These are phyloP conservation scores for Fusarium sp. DNA, from an alignment of 2,329 filamentous ascomycete genomes.

Conservation along the genomic window DNA sequence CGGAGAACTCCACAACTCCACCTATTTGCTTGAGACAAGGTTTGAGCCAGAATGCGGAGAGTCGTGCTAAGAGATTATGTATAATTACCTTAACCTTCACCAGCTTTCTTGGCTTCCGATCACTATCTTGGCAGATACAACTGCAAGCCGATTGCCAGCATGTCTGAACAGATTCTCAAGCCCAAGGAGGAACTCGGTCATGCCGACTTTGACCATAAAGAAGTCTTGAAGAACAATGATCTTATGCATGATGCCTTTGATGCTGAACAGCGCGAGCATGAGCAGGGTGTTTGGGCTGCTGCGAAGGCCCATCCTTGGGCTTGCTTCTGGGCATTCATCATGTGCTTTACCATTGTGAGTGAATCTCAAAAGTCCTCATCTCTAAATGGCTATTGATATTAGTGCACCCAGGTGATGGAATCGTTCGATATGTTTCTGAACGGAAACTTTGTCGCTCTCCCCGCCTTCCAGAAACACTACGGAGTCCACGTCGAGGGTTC, in stretches of 20 bases:
- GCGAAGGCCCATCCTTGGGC: conserved; percentile 54
- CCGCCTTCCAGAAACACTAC: conserved; percentile 48
- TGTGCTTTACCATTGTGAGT: conserved; percentile 59
- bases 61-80: not conserved
- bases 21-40: not conserved
- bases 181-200: conserved; percentile 7
- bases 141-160: not conserved
- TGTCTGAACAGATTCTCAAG: conserved; percentile 4
- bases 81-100: conserved; percentile 7
- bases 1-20: not conserved
- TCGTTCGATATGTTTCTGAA: conserved; percentile 59
- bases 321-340: conserved; percentile 57
- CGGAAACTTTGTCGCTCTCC: conserved; percentile 54
- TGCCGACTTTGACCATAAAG: conserved; percentile 18
- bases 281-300: conserved; percentile 50
- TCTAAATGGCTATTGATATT: not conserved
- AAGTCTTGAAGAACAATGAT: conserved; percentile 24
- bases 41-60: not conserved
- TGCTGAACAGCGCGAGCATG: conserved; percentile 53
- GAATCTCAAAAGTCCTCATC: not conserved
- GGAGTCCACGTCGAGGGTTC: conserved; percentile 42
- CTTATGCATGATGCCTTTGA: conserved; percentile 37
- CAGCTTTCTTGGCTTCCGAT: not conserved
- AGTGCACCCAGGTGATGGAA: conserved; percentile 54
- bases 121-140: not conserved